Evolutionary conservation across 2,329 filamentous ascomycete species (phyloP).

Genomic region (Pyricularia sp.): DNA sequence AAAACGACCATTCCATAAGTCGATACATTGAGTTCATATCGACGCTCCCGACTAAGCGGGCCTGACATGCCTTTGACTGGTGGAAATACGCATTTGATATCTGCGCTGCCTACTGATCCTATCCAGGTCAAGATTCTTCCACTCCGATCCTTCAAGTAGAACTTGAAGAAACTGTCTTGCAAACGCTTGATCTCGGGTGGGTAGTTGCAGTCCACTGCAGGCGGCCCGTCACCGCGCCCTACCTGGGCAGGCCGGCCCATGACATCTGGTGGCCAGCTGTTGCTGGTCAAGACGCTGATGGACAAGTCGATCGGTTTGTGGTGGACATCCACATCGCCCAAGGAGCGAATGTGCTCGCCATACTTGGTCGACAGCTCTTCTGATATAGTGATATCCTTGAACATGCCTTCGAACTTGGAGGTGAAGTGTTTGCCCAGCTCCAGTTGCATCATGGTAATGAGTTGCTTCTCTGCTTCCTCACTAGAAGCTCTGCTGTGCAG

Average conservation of each 20-base stretch:
- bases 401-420: constrained; percentile 90
- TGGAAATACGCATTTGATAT: constrained; percentile 73
- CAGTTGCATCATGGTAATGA: constrained; percentile 95
- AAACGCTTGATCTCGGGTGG: constrained; percentile 65
- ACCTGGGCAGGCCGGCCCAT: constrained; percentile 56
- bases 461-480: constrained; percentile 86
- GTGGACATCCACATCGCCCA: constrained; percentile 30
- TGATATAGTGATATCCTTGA: constrained; percentile 88
- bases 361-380: constrained; percentile 74
- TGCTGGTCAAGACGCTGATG: constrained; percentile 81
- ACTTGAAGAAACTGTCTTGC: constrained; percentile 79
- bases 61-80: constrained; percentile 57
- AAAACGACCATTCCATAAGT: constrained; percentile 90
- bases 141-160: constrained; percentile 79
- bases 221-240: constrained; percentile 15
- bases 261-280: constrained; percentile 89
- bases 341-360: constrained; percentile 51
- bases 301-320: constrained; percentile 62
- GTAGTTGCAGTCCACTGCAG: constrained; percentile 51
- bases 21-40: constrained; percentile 84
- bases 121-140: constrained; percentile 85
- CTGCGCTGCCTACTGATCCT: constrained; percentile 63
- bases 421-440: constrained; percentile 94
- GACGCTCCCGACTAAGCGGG: constrained; percentile 51
- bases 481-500: constrained; percentile 85